A percentile compares a stretch with the other conserved stretches of the same genome.
Evolutionary conservation across 2,329 filamentous ascomycete genomes (phyloP).

Genomic region (Neopestalotiopsis clavispora): DNA sequence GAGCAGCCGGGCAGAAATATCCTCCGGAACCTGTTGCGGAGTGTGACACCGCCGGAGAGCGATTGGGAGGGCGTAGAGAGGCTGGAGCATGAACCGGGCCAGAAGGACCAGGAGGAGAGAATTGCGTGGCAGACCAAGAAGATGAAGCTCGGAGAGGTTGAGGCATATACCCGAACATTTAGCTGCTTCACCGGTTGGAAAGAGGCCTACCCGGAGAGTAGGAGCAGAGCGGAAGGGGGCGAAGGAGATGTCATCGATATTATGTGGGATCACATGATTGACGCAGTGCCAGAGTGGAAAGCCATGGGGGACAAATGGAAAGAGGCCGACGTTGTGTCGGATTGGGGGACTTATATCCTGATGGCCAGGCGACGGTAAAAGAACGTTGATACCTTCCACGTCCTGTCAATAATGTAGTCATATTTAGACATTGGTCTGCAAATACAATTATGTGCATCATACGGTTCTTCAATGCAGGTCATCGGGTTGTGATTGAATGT

Average conservation of each 20-base stretch:
- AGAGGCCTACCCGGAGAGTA: conserved; percentile 55
- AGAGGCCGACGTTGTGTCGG: conserved; percentile 58
- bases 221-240: conserved; percentile 57
- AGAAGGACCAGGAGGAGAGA: conserved; percentile 40
- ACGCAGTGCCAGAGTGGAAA: conserved; percentile 58
- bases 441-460: neutral
- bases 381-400: neutral
- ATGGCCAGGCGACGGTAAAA: conserved; percentile 53
- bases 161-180: conserved; percentile 66
- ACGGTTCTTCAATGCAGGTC: no score
- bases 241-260: conserved; percentile 66
- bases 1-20: conserved; percentile 63
- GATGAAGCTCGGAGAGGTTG: conserved; percentile 61
- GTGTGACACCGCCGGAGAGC: conserved; percentile 53
- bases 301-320: conserved; percentile 53
- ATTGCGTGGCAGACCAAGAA: conserved; percentile 56
- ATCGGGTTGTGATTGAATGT: no score
- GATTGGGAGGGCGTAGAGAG: conserved; percentile 59
- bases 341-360: conserved; percentile 66
- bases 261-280: conserved; percentile 63
- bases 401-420: no score
- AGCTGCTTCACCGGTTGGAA: conserved; percentile 65
- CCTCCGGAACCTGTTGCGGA: conserved; percentile 55
- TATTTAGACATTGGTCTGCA: no score
- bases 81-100: conserved; percentile 61